A percentile compares a stretch with the other conserved stretches of the same genome.
Conservation (phyloP, 768 basidiomycete species). For the Rhizopogon roseolus region DNA sequence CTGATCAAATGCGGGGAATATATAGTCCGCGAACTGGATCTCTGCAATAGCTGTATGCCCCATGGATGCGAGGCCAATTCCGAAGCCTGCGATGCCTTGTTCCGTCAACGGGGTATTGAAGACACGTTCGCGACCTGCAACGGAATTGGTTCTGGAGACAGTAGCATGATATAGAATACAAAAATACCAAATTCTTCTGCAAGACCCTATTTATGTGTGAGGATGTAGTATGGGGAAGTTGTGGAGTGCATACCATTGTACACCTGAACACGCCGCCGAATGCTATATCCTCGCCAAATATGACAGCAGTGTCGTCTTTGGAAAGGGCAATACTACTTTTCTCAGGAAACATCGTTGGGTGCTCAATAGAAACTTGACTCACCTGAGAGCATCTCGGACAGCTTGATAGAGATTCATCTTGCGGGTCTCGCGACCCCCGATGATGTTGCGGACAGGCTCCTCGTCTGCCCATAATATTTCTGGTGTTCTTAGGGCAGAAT, state of each 20-base stretch:
- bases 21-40: constrained; percentile 89
- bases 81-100: constrained; percentile 94
- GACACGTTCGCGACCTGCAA: constrained; percentile 80
- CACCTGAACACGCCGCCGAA: constrained; percentile 96
- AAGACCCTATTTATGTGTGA: constrained; percentile 54
- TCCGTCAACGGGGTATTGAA: constrained; percentile 94
- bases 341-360: constrained; percentile 5
- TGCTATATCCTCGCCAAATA: constrained; percentile 90
- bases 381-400: constrained; percentile 87
- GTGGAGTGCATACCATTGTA: constrained; percentile 60
- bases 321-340: constrained; percentile 66
- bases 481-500: constrained; percentile 66
- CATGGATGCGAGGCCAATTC: constrained; percentile 87
- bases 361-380: constrained; percentile 7
- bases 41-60: constrained; percentile 94
- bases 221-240: neutral
- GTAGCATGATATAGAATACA: neutral
- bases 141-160: constrained; percentile 1
- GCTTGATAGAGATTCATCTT: constrained; percentile 97
- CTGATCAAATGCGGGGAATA: constrained; percentile 94
- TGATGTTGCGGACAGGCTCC: constrained; percentile 41
- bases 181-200: constrained; percentile 85
- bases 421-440: constrained; percentile 80
- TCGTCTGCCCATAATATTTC: constrained; percentile 71
- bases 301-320: constrained; percentile 83